Conservation (phyloP, 2,329 filamentous ascomycete genomes). For the Dactylellina cionopaga region DNA sequence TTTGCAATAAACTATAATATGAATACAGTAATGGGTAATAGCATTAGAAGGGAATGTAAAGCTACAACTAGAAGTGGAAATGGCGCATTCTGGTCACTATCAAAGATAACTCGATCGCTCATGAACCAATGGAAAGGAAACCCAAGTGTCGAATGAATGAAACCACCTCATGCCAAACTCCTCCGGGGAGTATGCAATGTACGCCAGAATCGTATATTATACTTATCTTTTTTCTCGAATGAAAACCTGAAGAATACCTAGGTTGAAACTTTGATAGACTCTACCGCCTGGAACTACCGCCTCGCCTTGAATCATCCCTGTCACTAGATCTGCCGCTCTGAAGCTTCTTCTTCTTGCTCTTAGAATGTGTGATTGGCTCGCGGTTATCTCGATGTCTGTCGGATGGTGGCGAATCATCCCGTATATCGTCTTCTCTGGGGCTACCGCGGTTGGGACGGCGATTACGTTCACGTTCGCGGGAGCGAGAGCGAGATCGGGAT, state of each 20-base stretch:
- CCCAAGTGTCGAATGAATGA: neutral
- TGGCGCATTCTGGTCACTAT: neutral
- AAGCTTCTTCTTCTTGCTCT: conserved; percentile 4
- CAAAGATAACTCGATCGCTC: neutral
- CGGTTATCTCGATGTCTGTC: conserved; percentile 4
- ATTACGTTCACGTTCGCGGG: conserved; percentile 1
- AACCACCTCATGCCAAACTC: neutral
- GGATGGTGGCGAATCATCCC: conserved; percentile 1
- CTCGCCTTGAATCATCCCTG: conserved; percentile 20
- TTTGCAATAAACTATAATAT: too few relatives aligned
- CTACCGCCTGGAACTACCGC: conserved; percentile 31
- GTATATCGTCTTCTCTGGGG: conserved; percentile 9
- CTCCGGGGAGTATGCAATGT: conserved; percentile 19
- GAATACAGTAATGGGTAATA: neutral
- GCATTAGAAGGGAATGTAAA: neutral
- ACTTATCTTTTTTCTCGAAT: too few relatives aligned
- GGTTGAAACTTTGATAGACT: too few relatives aligned
- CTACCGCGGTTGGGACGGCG: conserved; percentile 9
- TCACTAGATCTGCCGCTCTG: neutral
- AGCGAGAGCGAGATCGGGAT: neutral
- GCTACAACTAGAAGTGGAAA: neutral
- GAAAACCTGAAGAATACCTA: too few relatives aligned
- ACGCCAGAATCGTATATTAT: neutral
- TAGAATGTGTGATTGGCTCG: conserved; percentile 15
- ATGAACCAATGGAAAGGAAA: neutral